These are phyloP conservation scores for Zoysia matrella DNA, from an alignment of 202 grass and related monocot genomes.

Conservation along the genomic window DNA sequence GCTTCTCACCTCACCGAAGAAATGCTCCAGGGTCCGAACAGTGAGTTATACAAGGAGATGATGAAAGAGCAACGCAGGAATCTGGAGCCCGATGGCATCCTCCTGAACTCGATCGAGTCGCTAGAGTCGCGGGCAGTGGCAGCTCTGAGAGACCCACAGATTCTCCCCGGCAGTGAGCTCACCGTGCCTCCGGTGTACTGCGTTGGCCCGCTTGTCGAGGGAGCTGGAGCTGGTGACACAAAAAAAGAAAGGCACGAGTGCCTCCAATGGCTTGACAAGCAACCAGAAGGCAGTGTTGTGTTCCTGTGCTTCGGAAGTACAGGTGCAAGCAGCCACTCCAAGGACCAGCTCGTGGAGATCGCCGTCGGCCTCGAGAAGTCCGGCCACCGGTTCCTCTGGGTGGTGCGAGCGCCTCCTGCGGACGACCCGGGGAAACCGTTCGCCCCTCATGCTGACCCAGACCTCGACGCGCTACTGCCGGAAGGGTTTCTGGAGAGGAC, in stretches of 20 bases:
- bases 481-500: slow-evolving; percentile 52
- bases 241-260: slow-evolving; percentile 29
- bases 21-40: slow-evolving; percentile 21
- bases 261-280: slow-evolving; percentile 62
- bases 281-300: slow-evolving; percentile 46
- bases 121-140: slow-evolving; percentile 35
- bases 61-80: fast-evolving
- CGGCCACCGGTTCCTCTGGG: background rate
- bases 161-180: too few relatives aligned
- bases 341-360: slow-evolving; percentile 49
- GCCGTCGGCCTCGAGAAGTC: slow-evolving; percentile 56
- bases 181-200: slow-evolving; percentile 32
- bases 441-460: background rate
- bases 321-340: background rate
- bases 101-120: slow-evolving; percentile 56
- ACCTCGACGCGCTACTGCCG: slow-evolving; percentile 49
- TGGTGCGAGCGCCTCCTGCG: background rate
- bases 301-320: slow-evolving; percentile 65
- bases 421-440: background rate
- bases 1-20: background rate
- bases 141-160: slow-evolving; percentile 29
- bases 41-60: background rate
- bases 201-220: slow-evolving; percentile 50
- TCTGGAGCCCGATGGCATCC: background rate
- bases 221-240: background rate